Conservation (phyloP, 192 early-diverging fungal species). For the Gamsiella multidivaricata region DNA sequence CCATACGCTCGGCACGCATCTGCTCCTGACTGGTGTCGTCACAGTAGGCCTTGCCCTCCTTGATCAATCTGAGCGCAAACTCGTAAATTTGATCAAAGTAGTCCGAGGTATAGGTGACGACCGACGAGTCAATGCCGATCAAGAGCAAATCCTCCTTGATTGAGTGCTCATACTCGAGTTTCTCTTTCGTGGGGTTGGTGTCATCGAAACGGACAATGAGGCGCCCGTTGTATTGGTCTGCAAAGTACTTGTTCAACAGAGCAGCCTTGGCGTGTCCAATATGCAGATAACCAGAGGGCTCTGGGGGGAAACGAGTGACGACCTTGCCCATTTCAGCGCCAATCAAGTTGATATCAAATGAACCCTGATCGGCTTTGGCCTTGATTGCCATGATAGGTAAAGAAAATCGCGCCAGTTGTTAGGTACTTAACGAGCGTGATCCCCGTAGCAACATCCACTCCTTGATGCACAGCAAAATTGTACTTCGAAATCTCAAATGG, state of each 20-base stretch:
- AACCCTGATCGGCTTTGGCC: slow-evolving; percentile 68
- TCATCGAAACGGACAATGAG: slow-evolving; percentile 98
- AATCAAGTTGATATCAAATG: slow-evolving; percentile 94
- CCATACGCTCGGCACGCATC: slow-evolving; percentile 90
- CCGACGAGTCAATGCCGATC: slow-evolving; percentile 84
- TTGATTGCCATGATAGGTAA: neutral
- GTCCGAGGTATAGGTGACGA: slow-evolving; percentile 91
- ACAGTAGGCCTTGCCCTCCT: slow-evolving; percentile 90
- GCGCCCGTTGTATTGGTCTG: slow-evolving; percentile 88
- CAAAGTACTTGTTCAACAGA: slow-evolving; percentile 97
- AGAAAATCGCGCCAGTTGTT: no score
- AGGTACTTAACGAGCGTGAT: no score
- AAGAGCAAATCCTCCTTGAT: slow-evolving; percentile 95
- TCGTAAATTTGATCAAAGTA: slow-evolving; percentile 90
- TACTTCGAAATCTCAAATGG: neutral
- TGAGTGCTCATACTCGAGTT: slow-evolving; percentile 93
- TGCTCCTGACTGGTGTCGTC: slow-evolving; percentile 87
- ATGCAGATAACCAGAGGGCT: slow-evolving; percentile 98
- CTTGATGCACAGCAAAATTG: neutral
- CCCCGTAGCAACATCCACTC: no score
- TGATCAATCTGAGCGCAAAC: slow-evolving; percentile 86
- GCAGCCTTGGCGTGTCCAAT: slow-evolving; percentile 99
- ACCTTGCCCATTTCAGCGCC: slow-evolving; percentile 87
- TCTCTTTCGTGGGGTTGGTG: slow-evolving; percentile 98
- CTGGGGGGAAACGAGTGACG: slow-evolving; percentile 98